phyloP scores from a whole-genome alignment of 331 rosid species.

The Pyracantha coccinea region DNA sequence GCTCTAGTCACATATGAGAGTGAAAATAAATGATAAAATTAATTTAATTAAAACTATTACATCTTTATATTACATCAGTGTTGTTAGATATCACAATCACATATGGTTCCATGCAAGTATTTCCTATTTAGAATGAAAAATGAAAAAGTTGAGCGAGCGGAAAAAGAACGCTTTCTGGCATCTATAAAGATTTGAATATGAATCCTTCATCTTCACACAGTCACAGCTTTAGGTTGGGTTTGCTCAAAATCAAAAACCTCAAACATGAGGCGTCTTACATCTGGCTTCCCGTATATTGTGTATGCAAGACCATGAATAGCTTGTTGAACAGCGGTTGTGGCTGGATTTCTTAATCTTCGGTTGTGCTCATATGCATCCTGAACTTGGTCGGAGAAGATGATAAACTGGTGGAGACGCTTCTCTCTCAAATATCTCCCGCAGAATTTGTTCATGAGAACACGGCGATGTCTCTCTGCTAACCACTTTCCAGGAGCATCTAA shows the following conservation, averaged over 20 bases:
- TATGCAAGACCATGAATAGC: conserved; percentile 90
- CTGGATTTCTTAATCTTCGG: conserved; percentile 72
- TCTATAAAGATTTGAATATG: neutral
- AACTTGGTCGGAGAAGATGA: conserved; percentile 51
- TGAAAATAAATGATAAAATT: neutral
- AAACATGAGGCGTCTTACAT: conserved; percentile 89
- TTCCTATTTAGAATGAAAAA: neutral
- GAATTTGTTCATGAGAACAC: conserved; percentile 76
- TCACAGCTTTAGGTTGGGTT: conserved; percentile 75
- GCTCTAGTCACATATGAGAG: neutral
- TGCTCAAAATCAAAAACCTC: conserved; percentile 94
- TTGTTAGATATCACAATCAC: neutral
- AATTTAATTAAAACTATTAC: neutral
- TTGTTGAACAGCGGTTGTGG: conserved; percentile 85
- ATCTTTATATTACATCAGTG: neutral
- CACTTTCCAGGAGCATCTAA: conserved; percentile 96
- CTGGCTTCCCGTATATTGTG: conserved; percentile 84
- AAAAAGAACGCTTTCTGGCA: neutral
- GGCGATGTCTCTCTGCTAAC: conserved; percentile 84
- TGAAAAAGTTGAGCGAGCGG: neutral
- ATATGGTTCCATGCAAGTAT: neutral
- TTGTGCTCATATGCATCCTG: conserved; percentile 68
- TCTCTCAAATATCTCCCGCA: conserved; percentile 86
- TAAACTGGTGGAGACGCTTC: conserved; percentile 56
- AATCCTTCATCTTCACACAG: neutral